Base-by-base conservation (phyloP, 106 monocot species). In the Triglochin maritima region DNA sequence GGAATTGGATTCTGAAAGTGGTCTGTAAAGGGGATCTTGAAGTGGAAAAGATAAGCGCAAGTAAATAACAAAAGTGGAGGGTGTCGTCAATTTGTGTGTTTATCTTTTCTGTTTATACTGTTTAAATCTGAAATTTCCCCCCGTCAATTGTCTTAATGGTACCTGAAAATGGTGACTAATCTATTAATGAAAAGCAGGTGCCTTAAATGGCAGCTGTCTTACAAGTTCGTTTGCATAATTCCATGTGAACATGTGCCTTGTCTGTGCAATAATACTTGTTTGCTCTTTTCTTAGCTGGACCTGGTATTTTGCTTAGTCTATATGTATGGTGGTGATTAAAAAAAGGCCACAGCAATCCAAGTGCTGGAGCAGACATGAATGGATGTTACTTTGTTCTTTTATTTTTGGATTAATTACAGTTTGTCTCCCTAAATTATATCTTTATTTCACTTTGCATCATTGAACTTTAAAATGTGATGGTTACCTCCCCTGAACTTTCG, bases 181-280 rank as follows among this genome's bases (percentile, higher is more conserved):
- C 1, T 29, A 29, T 29, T 0, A 29, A 29, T 29, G 29, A 29
- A 29, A 29, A 29, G 29, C 29, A 29, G 29, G 29, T 29, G 29
- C 29, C 29, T 29, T 29, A 29, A n/a, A 56, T 7, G 16, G 12
- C 1, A 56, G 4, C 10, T 56, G 56, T 12, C 12, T 9, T 56
- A 56, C 56, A n/a, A n/a, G 56, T 56, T n/a, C 16, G 56, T 16
- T 56, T 29, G 14, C 56, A 11, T 45, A 9, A 9, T 45, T 49
- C 7, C 64, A 64, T 64, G 64, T 64, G 64, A 64, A 9, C 64
- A 64, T 64, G 64, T 64, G 64, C 64, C 14, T 64, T 59, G 59
- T 41, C 59, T 29, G 42, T 59, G 59, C 29, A 59, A 42, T 41
- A 5, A 7, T 59, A 29, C 29, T 17, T 59, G 7, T 4, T 59